These are phyloP conservation scores for Coccomyxa sp. DNA, from an alignment of 139 green algal species.

Conservation along the genomic window DNA sequence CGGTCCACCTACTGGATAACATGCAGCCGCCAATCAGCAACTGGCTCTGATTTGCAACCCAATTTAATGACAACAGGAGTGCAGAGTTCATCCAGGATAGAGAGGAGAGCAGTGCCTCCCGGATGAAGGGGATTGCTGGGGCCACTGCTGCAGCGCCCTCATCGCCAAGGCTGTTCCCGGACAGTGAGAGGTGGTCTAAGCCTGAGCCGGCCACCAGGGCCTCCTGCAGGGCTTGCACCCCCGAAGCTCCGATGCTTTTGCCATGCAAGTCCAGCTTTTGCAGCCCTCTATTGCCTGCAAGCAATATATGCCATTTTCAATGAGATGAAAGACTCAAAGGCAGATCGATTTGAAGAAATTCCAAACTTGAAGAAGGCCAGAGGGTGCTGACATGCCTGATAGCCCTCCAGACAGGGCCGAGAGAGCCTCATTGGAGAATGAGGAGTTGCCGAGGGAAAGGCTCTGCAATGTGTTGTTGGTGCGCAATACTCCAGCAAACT, in stretches of 20 bases:
- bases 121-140: neutral
- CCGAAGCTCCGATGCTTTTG: neutral
- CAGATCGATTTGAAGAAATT: too few species aligned
- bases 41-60: too few species aligned
- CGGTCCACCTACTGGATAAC: too few species aligned
- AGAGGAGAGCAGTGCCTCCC: too few species aligned
- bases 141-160: neutral
- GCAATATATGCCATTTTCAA: conserved; percentile 9
- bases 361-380: too few species aligned
- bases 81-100: too few species aligned
- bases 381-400: neutral
- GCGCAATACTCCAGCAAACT: neutral
- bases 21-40: too few species aligned
- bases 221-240: neutral
- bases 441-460: neutral
- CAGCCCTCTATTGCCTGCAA: neutral
- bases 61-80: too few species aligned
- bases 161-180: neutral
- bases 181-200: neutral
- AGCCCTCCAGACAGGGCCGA: neutral
- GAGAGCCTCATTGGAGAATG: neutral
- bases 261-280: neutral
- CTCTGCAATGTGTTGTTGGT: neutral
- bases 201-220: neutral
- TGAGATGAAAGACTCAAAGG: neutral